Evolutionary conservation across 139 green algal genomes (phyloP), one percentile per base, ranked within the genome.

Genomic region (Picochlorum sp.): DNA sequence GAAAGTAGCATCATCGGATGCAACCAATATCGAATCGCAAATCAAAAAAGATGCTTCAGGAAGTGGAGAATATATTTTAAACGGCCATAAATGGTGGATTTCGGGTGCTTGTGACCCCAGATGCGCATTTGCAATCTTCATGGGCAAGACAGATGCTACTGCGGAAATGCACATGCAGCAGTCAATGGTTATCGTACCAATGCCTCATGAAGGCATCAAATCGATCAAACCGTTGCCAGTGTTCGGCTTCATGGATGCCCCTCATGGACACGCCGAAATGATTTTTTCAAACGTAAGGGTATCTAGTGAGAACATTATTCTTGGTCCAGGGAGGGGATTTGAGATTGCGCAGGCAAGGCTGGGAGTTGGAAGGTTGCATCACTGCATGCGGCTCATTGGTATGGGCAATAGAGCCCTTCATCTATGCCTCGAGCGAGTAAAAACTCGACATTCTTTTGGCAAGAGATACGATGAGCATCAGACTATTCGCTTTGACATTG

Each of bases 321-420:
- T 88, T 45, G 89, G 89, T 2, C 83, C 93, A 67, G 93, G 93
- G 1, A 77, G 87, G 10, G 93, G 93, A 30, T 99, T 99, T 65
- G 93, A 98, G 77, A 96, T 99, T 36, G 92, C 92, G n/a, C 89
- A 97, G 72, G 84, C 89, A 3, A 80, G 93, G 5, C 74, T 99
- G 53, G 93, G 93, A 7, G 93, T 93, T 1, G 93, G 93, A 0
- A 76, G 93, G n/a, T 73, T 99, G 63, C 93, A 99, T 74, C 93
- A 99, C 81, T 99, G 93, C 82, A 97, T 97, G 91, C 83, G 93
- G 8, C 47, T 91, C 24, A 72, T 98, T 13, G 89, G 91, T 18
- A 78, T 82, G 72, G 88, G 69, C 1, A 85, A 98, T 70, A 70
- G 87, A 1, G 81, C 75, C 0, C 50, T 99, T 29, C 67, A 74